Conservation (phyloP, 495 filamentous ascomycete genomes). For the Aspergillus conjunctus region DNA sequence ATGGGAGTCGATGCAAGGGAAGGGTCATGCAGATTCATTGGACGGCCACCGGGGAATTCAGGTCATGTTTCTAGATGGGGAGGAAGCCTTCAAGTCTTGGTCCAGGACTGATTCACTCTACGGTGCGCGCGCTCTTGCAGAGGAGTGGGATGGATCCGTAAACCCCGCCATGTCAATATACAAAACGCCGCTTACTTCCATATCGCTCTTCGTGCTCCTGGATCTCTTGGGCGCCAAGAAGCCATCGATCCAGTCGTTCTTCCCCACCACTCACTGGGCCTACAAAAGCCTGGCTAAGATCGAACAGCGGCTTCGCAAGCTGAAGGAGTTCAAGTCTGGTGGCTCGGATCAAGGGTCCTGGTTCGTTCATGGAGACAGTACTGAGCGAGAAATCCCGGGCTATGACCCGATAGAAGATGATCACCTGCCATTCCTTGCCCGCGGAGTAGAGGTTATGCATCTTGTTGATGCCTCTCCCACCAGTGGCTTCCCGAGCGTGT, state of each 20-base stretch:
- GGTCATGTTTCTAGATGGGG: slow-evolving; percentile 87
- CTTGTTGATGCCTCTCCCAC: slow-evolving; percentile 67
- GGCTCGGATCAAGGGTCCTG: slow-evolving; percentile 31
- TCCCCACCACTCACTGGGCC: slow-evolving; percentile 89
- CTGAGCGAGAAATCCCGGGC: slow-evolving; percentile 43
- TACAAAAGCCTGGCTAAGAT: slow-evolving; percentile 70
- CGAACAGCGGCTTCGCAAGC: slow-evolving; percentile 68
- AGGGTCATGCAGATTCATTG: slow-evolving; percentile 53
- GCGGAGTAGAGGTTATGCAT: slow-evolving; percentile 87
- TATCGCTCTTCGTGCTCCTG: slow-evolving; percentile 88
- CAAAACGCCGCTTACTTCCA: slow-evolving; percentile 70
- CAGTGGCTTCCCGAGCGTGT: slow-evolving; percentile 71
- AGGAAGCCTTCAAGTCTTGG: slow-evolving; percentile 88
- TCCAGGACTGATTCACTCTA: slow-evolving; percentile 80
- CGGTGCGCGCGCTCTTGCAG: slow-evolving; percentile 77
- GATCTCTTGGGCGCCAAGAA: slow-evolving; percentile 77
- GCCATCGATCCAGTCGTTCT: slow-evolving; percentile 78
- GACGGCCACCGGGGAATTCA: slow-evolving; percentile 83
- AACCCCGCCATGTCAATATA: slow-evolving; percentile 73
- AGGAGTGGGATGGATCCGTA: slow-evolving; percentile 66
- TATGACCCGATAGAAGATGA: slow-evolving; percentile 73
- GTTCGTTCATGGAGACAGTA: slow-evolving; percentile 59
- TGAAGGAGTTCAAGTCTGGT: slow-evolving; percentile 54
- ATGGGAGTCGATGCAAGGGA: slow-evolving; percentile 70
- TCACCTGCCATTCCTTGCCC: slow-evolving; percentile 81